phyloP scores from a whole-genome alignment of 2,329 filamentous ascomycete genomes.

The Ceratocystis albifundus region DNA sequence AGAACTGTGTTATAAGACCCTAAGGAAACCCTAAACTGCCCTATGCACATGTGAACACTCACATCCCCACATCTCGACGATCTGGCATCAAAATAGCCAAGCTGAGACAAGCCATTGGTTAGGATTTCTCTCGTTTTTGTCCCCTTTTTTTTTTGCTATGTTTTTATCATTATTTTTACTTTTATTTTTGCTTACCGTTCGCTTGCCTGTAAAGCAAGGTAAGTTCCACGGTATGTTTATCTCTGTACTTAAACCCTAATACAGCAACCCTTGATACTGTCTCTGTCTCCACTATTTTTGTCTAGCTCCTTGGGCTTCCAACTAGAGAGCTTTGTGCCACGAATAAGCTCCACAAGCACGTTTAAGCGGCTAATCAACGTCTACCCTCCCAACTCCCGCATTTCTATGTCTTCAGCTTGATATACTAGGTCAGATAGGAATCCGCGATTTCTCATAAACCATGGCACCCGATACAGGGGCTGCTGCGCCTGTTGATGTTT shows the following conservation, averaged over 20 bases:
- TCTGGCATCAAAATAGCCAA: neutral
- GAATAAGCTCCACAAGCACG: neutral
- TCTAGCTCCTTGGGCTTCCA: neutral
- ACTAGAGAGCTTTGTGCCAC: neutral
- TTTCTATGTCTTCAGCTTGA: no score
- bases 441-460: neutral
- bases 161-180: no score
- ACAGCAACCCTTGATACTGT: neutral
- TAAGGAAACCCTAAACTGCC: neutral
- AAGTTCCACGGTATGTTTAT: neutral
- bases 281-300: neutral
- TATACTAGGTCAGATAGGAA: no score
- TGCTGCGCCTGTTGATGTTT: constrained; percentile 13
- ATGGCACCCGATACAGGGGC: neutral
- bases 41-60: neutral
- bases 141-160: neutral
- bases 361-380: neutral
- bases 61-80: neutral
- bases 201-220: neutral
- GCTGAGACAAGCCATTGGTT: neutral
- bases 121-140: neutral
- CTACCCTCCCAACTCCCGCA: no score
- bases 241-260: neutral
- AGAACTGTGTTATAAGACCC: neutral
- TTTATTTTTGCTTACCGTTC: neutral